Evolutionary conservation across 2,329 filamentous ascomycete genomes (phyloP).

Genomic region (Penicillium sp.): DNA sequence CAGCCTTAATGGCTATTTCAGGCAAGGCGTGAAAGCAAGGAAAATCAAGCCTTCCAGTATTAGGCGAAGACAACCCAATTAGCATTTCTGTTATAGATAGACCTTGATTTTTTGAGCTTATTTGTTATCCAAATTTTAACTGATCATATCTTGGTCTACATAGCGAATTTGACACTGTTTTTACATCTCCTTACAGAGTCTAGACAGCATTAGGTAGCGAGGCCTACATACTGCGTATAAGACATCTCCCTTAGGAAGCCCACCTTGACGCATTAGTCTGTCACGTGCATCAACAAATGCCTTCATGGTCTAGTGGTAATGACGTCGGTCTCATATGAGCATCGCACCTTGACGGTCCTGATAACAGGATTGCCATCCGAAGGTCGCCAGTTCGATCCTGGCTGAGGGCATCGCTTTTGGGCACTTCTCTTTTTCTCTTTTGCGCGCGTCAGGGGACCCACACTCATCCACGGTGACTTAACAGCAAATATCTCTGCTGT

Average conservation of each 20-base stretch:
- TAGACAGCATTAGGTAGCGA: too few species aligned
- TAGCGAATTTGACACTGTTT: too few species aligned
- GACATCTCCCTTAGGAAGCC: not conserved
- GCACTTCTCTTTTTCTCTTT: not conserved
- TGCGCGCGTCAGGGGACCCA: not conserved
- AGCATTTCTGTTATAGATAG: too few species aligned
- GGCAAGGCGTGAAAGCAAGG: not conserved
- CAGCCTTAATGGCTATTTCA: not conserved
- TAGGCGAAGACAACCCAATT: too few species aligned
- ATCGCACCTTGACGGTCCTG: constrained; percentile 18
- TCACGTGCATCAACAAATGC: constrained; percentile 1
- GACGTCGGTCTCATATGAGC: constrained; percentile 23
- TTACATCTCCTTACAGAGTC: too few species aligned
- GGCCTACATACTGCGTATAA: too few species aligned
- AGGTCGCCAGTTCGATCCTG: constrained; percentile 27
- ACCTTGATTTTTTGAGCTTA: too few species aligned
- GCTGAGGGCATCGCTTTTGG: constrained; percentile 17
- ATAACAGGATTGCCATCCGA: constrained; percentile 23
- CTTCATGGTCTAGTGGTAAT: constrained; percentile 25
- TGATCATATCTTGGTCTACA: too few species aligned
- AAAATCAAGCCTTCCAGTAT: not conserved
- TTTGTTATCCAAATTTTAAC: too few species aligned
- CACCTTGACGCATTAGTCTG: too few species aligned
- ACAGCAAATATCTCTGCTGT: too few species aligned
- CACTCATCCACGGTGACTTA: not conserved